Conservation (phyloP, 2,329 filamentous ascomycete genomes). For the Drechslerella stenobrocha region DNA sequence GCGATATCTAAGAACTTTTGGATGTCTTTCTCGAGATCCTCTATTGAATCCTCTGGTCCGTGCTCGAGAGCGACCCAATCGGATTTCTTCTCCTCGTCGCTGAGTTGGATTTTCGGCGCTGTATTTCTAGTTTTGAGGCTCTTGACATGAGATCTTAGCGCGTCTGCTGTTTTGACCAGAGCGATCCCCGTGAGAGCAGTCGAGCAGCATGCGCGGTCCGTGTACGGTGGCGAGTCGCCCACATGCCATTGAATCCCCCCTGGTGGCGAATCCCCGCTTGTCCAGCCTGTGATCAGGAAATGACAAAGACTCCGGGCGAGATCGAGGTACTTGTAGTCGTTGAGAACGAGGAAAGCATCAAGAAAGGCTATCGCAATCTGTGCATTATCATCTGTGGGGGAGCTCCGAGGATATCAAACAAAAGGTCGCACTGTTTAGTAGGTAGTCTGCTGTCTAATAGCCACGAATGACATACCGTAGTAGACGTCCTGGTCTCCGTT, state of each 20-base stretch:
- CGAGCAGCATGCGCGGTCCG: constrained; percentile 40
- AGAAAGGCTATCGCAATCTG: constrained; percentile 40
- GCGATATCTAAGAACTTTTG: constrained; percentile 19
- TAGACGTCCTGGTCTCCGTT: constrained; percentile 41
- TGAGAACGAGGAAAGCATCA: constrained; percentile 21
- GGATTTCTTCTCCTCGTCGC: constrained; percentile 40
- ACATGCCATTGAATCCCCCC: constrained; percentile 47
- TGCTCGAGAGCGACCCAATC: constrained; percentile 44
- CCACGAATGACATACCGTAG: constrained; percentile 15
- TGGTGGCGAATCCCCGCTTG: constrained; percentile 19
- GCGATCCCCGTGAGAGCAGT: constrained; percentile 35
- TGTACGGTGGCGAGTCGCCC: constrained; percentile 33
- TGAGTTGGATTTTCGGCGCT: constrained; percentile 32
- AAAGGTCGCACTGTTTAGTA: neutral
- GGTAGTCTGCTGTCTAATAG: neutral
- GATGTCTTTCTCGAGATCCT: constrained; percentile 42
- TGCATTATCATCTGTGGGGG: constrained; percentile 31
- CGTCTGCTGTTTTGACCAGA: constrained; percentile 17
- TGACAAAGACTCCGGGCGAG: constrained; percentile 36
- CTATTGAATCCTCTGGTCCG: constrained; percentile 21
- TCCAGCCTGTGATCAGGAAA: constrained; percentile 39
- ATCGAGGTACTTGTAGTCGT: constrained; percentile 37
- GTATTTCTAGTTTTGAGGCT: constrained; percentile 12
- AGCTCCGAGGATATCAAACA: neutral
- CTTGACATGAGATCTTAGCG: constrained; percentile 37